Evolutionary conservation across 805 yeast species (phyloP), one percentile per base, ranked within the genome.

Genomic region (Lachancea nothofagi): DNA sequence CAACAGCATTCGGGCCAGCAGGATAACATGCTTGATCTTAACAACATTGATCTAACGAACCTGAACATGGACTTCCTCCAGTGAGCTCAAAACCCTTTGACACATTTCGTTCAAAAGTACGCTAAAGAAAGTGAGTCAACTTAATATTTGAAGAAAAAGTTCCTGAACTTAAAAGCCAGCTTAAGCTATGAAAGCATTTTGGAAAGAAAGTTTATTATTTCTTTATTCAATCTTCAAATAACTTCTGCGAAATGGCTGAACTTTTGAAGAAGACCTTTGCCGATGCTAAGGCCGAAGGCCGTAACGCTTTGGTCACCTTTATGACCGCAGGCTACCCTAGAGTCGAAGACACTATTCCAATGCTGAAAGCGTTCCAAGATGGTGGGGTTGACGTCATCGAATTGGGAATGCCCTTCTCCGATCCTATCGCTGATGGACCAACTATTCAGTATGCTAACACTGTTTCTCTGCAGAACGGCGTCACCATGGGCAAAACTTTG

Each of bases 341-440:
- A 13, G 65, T 83, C 40, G 94, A 81, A 40, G 96, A 84, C 48
- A 89, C 98, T 1, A 70, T 93, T 36, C 94, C 95, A 6, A 76
- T 89, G 47, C 61, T 93, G 61, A 75, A 80, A 59, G 90, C 93
- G 17, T 77, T 93, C 67, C 97, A 93, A 68, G 84, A 76, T 21
- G 97, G 96, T 49, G 99, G 99, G 42, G 94, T 84, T 27, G 97
- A 93, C 58, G 75, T 93, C 46, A 86, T 93, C 51, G 99, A 93
- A 66, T 67, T 93, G 33, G 98, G 99, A 46, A 67, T 93, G 60
- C 99, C 99, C 34, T 93, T 93, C 62, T 82, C 96, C 17, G 99
- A 93, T 61, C 98, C 99, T 27, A 88, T 93, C 61, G 99, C 97
- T 24, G 99, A 93, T 63, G 99, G 99, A 34, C 95, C 97, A 28